Evolutionary conservation across 306 rosid genomes (phyloP).

Genomic region (Casuarina equisetifolia): DNA sequence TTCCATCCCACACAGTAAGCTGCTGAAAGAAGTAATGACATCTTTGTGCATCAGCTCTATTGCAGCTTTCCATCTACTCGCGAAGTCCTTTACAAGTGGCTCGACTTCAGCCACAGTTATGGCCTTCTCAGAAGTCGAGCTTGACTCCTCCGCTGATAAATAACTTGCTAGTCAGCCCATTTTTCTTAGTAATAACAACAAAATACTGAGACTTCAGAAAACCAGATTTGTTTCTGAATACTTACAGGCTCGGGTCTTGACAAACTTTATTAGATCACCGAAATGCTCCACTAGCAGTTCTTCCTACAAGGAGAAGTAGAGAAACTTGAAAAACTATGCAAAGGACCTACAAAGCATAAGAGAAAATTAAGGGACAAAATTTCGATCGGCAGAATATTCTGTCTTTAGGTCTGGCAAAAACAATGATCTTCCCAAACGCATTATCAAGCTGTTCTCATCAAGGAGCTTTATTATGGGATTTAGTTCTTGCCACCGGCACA

Average conservation of each 20-base stretch:
- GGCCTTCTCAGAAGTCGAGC: slow-evolving; percentile 61
- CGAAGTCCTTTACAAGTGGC: slow-evolving; percentile 96
- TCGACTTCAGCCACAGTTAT: slow-evolving; percentile 73
- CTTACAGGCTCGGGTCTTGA: slow-evolving; percentile 92
- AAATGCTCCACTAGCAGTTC: slow-evolving; percentile 91
- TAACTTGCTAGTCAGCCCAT: slow-evolving; percentile 23
- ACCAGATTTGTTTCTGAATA: slow-evolving; percentile 14
- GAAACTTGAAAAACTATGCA: slow-evolving; percentile 23
- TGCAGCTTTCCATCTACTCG: slow-evolving; percentile 92
- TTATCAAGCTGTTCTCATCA: not conserved
- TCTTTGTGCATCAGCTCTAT: slow-evolving; percentile 99
- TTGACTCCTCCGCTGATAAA: slow-evolving; percentile 80
- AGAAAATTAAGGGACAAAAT: not conserved
- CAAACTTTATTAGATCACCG: slow-evolving; percentile 75
- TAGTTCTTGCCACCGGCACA: not conserved
- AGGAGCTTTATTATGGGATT: not conserved
- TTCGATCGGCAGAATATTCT: not conserved
- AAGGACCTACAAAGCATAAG: slow-evolving; percentile 7
- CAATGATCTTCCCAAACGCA: not conserved
- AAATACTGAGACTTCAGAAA: slow-evolving; percentile 14
- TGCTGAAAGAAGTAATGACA: slow-evolving; percentile 97
- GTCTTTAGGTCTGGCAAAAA: not conserved
- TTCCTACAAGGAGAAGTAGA: slow-evolving; percentile 63
- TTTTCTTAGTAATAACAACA: slow-evolving; percentile 1
- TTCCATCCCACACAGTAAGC: slow-evolving; percentile 97